Percentiles rank a stretch among this genome's conserved stretches.
These are phyloP conservation scores for Cicer arietinum DNA, from an alignment of 306 rosid species.

Conservation along the genomic window DNA sequence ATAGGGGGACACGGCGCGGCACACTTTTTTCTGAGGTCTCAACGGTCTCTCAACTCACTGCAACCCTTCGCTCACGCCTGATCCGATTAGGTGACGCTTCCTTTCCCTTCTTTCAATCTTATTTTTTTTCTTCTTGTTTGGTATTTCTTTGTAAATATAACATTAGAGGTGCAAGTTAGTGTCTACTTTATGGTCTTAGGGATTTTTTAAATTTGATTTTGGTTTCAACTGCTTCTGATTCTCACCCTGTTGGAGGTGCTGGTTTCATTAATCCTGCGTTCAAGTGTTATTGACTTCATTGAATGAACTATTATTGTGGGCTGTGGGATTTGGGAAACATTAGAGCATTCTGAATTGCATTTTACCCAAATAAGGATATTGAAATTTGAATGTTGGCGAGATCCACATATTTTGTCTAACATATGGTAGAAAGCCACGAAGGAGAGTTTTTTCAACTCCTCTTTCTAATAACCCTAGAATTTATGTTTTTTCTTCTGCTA, in stretches of 20 bases:
- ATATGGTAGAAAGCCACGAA: constrained; percentile 19
- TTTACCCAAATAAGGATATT: constrained; percentile 23
- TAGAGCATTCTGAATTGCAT: background rate
- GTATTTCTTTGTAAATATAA: background rate
- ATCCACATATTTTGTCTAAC: constrained; percentile 27
- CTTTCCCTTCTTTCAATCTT: background rate
- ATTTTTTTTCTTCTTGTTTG: background rate
- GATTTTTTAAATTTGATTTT: constrained; percentile 11
- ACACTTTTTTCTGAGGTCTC: background rate
- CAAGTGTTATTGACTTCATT: constrained; percentile 15
- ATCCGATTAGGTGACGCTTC: constrained; percentile 43
- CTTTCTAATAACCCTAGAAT: constrained; percentile 1
- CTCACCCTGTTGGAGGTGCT: constrained; percentile 11
- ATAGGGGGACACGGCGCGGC: background rate
- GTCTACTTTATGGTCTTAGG: constrained; percentile 8
- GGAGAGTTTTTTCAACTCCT: background rate
- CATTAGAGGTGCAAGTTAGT: background rate
- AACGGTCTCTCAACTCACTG: background rate
- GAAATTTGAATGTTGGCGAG: constrained; percentile 25
- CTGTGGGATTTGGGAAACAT: background rate
- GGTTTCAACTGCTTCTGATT: constrained; percentile 35
- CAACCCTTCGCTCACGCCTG: background rate
- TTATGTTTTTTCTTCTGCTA: background rate
- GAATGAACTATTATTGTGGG: constrained; percentile 12
- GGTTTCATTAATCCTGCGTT: constrained; percentile 21